Base-by-base conservation (phyloP, 1,284 basidiomycete species). In the Mycosarcoma mackinlayi region DNA sequence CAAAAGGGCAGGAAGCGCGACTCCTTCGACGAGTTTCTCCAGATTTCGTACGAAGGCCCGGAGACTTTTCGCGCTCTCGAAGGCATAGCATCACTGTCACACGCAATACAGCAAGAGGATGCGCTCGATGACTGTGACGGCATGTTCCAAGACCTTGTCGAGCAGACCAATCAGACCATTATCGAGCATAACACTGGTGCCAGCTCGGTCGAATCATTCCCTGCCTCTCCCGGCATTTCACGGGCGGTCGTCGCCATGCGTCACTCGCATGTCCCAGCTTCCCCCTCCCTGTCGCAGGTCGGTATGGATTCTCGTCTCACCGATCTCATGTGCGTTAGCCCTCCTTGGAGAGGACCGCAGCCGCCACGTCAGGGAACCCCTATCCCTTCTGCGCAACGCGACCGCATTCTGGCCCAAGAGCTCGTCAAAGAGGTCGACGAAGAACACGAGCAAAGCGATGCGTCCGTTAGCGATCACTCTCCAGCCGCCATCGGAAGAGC, bases 241-340 rank as follows among this genome's bases (percentile, higher is more conserved):
- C 61, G 67, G 11, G 52, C 57, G 23, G 57, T 41, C 18, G 61
- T 53, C 28, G 44, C 46, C 23, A 44, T 23, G 19, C 58, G 21
- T 54, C 14, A 37, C 8, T 31, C 52, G 2, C 41, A 39, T 6
- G 38, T 42, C 10, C 62, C 68, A 9, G 30, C 18, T 1, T 71
- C 68, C 3, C 68, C 68, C 11, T 58, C 68, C 2, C 51, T 71
- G 6, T 71, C 68, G 14, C 58, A 65, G 35, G 68, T 71, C 6
- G 68, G 68, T 13, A 71, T 71, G 68, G 68, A 71, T 42, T 71
- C 68, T 34, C 62, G 58, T 8, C 48, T 66, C 3, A 71, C 68
- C 10, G 68, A 66, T 27, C 68, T 71, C 40, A 66, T 71, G 62
- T 57, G 57, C 25, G 48, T 60, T 30, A 66, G 58, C 37, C 68